Conservation (phyloP, 2,329 filamentous ascomycete species). For the Colletotrichum nymphaeae region DNA sequence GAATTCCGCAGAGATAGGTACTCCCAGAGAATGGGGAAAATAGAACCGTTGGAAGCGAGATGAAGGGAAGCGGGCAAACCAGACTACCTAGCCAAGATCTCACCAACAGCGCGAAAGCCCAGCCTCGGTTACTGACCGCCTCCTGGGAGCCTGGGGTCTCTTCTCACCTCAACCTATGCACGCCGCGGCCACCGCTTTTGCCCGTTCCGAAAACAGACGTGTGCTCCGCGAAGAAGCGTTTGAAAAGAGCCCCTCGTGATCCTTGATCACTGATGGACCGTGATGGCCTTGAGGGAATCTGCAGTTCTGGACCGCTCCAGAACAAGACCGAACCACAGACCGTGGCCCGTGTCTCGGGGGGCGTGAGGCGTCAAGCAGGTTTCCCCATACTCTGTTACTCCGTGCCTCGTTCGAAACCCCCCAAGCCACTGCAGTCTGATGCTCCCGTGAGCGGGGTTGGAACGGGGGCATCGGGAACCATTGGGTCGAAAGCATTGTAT, state of each 20-base stretch:
- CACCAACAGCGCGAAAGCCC: neutral
- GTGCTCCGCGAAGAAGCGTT: neutral
- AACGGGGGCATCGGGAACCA: neutral
- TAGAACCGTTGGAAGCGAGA: neutral
- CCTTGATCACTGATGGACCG: too few relatives aligned
- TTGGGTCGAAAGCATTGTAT: constrained; percentile 3
- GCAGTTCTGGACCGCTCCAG: constrained; percentile 22
- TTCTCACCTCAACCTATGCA: neutral
- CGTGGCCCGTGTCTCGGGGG: constrained; percentile 1
- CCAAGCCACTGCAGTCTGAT: neutral
- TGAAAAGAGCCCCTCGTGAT: constrained; percentile 9
- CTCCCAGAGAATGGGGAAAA: neutral
- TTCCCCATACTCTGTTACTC: constrained; percentile 14
- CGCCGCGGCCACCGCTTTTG: constrained; percentile 4
- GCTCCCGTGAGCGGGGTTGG: neutral
- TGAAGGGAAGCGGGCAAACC: constrained; percentile 1
- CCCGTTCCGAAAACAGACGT: constrained; percentile 27
- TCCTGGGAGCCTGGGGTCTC: neutral
- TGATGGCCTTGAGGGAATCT: neutral
- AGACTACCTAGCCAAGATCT: neutral
- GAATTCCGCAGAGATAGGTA: too few relatives aligned
- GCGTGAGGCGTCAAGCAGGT: constrained; percentile 7
- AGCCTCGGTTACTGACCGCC: constrained; percentile 19
- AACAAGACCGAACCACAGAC: neutral
- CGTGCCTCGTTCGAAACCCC: neutral